phyloP scores from a whole-genome alignment of 2,329 filamentous ascomycete species.

The Pseudogymnoascus sp. region DNA sequence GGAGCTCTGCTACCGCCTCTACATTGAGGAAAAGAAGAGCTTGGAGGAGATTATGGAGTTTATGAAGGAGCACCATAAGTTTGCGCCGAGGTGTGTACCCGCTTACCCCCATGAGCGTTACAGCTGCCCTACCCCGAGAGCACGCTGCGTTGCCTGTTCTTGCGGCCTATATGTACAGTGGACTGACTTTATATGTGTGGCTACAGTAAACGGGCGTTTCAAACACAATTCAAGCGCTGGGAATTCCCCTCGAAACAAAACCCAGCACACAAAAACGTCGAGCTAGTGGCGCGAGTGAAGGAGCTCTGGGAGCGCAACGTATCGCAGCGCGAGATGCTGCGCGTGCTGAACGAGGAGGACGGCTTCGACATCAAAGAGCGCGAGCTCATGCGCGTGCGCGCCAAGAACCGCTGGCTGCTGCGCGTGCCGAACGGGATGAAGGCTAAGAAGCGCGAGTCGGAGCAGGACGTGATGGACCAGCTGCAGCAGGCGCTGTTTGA shows the following conservation, averaged over 20 bases:
- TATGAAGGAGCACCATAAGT: slow-evolving; percentile 57
- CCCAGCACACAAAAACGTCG: slow-evolving; percentile 61
- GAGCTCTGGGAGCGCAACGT: slow-evolving; percentile 73
- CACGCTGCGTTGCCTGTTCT: slow-evolving; percentile 7
- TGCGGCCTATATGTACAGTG: slow-evolving; percentile 15
- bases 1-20: slow-evolving; percentile 61
- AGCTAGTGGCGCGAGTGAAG: slow-evolving; percentile 61
- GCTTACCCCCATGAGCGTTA: neutral
- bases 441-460: slow-evolving; percentile 27
- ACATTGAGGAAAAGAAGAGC: slow-evolving; percentile 67
- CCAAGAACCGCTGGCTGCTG: slow-evolving; percentile 61
- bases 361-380: slow-evolving; percentile 66
- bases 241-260: slow-evolving; percentile 69
- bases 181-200: slow-evolving; percentile 11
- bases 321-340: slow-evolving; percentile 66
- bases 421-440: slow-evolving; percentile 54
- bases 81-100: slow-evolving; percentile 58
- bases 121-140: slow-evolving; percentile 9
- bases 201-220: slow-evolving; percentile 65
- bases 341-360: slow-evolving; percentile 58
- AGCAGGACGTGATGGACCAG: slow-evolving; percentile 29
- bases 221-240: slow-evolving; percentile 72
- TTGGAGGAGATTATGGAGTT: slow-evolving; percentile 69
- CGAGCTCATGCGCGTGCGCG: slow-evolving; percentile 62
- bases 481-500: slow-evolving; percentile 29